These are phyloP conservation scores for Cichorium intybus DNA, from an alignment of 140 eudicot genomes.

Conservation along the genomic window DNA sequence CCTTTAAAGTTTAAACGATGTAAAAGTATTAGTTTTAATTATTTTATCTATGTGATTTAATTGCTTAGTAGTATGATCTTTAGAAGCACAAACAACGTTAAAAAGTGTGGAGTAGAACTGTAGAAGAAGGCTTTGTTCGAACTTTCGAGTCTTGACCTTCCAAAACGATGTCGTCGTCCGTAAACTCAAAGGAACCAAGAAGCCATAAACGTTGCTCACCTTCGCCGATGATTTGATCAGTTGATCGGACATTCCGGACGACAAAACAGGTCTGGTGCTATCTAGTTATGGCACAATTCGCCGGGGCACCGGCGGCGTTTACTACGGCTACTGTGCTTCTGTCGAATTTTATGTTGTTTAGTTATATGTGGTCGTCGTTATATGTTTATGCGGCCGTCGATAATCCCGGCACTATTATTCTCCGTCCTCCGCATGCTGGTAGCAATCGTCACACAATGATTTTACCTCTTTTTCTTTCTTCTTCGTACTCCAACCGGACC, in stretches of 20 bases:
- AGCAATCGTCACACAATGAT: conserved; percentile 51
- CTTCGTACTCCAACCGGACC: conserved; percentile 25
- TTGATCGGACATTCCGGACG: conserved; percentile 2
- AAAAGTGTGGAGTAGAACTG: not conserved
- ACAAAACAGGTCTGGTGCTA: not conserved
- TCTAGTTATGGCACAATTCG: conserved; percentile 20
- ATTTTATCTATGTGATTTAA: too few species aligned
- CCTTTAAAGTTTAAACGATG: too few species aligned
- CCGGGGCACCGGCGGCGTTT: not conserved
- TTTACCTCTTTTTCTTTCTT: conserved; percentile 45
- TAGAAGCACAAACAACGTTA: not conserved
- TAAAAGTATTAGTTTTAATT: too few species aligned
- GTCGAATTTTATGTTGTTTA: not conserved
- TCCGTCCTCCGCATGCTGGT: conserved; percentile 35
- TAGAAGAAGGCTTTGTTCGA: too few species aligned
- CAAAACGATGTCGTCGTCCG: not conserved
- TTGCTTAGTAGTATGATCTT: not conserved
- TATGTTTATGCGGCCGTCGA: conserved; percentile 7
- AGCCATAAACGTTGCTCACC: conserved; percentile 8
- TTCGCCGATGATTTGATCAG: conserved; percentile 14
- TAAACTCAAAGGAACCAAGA: conserved; percentile 1
- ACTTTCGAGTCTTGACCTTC: not conserved
- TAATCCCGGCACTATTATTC: conserved; percentile 21
- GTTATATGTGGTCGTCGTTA: conserved; percentile 10
- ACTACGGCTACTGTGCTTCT: conserved; percentile 10